A percentile compares a stretch with the other conserved stretches of the same genome.
These are phyloP conservation scores for Grosmannia serpens DNA, from an alignment of 2,329 filamentous ascomycete genomes.

Conservation along the genomic window DNA sequence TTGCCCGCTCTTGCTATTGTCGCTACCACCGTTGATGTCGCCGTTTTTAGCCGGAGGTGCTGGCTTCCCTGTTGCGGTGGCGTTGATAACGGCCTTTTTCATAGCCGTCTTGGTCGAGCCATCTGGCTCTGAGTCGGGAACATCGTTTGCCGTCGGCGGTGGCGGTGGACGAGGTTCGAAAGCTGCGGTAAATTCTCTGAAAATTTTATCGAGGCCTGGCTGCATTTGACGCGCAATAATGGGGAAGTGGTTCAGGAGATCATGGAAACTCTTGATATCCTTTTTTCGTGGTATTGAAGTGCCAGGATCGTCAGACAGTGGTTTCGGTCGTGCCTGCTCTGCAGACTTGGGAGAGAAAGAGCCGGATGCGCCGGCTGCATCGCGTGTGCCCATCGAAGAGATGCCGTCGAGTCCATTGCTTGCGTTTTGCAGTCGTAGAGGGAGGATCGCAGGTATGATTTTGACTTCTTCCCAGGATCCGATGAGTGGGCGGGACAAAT, in stretches of 20 bases:
- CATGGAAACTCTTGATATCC: constrained; percentile 81
- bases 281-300: constrained; percentile 58
- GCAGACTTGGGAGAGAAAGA: constrained; percentile 3
- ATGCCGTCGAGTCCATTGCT: neutral
- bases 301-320: constrained; percentile 21
- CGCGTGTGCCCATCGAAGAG: neutral
- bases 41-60: constrained; percentile 18
- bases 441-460: constrained; percentile 54
- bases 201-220: constrained; percentile 74
- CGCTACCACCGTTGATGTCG: neutral
- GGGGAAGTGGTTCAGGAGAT: constrained; percentile 82
- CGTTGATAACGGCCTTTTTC: constrained; percentile 43
- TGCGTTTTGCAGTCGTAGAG: constrained; percentile 14
- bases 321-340: neutral
- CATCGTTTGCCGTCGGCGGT: constrained; percentile 50
- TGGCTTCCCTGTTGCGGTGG: constrained; percentile 20
- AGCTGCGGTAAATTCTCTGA: constrained; percentile 76
- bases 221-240: constrained; percentile 97
- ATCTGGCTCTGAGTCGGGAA: constrained; percentile 46
- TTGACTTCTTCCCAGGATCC: constrained; percentile 70
- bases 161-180: constrained; percentile 77
- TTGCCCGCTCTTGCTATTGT: neutral
- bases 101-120: constrained; percentile 44
- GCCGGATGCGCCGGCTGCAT: constrained; percentile 9
- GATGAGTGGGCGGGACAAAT: constrained; percentile 79